phyloP scores from a whole-genome alignment of 495 filamentous ascomycete genomes.

The Aspergillus nidulans region DNA sequence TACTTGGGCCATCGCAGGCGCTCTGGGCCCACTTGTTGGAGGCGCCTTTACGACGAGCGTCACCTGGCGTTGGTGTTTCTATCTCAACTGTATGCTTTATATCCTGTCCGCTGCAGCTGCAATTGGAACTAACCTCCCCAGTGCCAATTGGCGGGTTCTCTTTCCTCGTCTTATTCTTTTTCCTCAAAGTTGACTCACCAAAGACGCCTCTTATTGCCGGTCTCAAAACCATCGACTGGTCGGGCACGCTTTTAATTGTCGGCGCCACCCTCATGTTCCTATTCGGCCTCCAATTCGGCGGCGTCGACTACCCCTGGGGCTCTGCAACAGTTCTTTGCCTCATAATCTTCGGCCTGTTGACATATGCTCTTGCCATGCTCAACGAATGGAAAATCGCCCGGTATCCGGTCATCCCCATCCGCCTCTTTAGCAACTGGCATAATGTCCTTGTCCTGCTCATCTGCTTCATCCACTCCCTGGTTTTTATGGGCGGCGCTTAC shows the following conservation, averaged over 20 bases:
- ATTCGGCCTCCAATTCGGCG: slow-evolving; percentile 74
- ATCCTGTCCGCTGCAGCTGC: neutral
- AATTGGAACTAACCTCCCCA: slow-evolving; percentile 7
- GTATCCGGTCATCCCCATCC: slow-evolving; percentile 72
- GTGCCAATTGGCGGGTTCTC: slow-evolving; percentile 72
- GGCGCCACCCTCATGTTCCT: slow-evolving; percentile 80
- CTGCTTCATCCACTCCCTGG: slow-evolving; percentile 62
- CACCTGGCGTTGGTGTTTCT: slow-evolving; percentile 62
- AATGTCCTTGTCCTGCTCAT: slow-evolving; percentile 55
- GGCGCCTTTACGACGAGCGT: slow-evolving; percentile 66
- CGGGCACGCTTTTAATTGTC: slow-evolving; percentile 63
- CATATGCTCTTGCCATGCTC: slow-evolving; percentile 58
- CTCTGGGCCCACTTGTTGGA: slow-evolving; percentile 70
- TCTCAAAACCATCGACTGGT: slow-evolving; percentile 72
- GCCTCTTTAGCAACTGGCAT: slow-evolving; percentile 57
- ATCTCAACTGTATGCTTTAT: slow-evolving; percentile 51
- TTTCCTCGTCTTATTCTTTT: slow-evolving; percentile 60
- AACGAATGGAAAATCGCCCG: slow-evolving; percentile 69
- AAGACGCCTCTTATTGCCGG: slow-evolving; percentile 67
- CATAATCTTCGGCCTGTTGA: slow-evolving; percentile 66
- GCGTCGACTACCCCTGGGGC: slow-evolving; percentile 68
- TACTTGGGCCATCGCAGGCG: slow-evolving; percentile 71
- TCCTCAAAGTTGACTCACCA: slow-evolving; percentile 72
- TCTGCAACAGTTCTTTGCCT: slow-evolving; percentile 74
- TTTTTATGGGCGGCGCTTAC: slow-evolving; percentile 71